Evolutionary conservation across 306 rosid genomes (phyloP).

Genomic region (Ormosia semicastrata): DNA sequence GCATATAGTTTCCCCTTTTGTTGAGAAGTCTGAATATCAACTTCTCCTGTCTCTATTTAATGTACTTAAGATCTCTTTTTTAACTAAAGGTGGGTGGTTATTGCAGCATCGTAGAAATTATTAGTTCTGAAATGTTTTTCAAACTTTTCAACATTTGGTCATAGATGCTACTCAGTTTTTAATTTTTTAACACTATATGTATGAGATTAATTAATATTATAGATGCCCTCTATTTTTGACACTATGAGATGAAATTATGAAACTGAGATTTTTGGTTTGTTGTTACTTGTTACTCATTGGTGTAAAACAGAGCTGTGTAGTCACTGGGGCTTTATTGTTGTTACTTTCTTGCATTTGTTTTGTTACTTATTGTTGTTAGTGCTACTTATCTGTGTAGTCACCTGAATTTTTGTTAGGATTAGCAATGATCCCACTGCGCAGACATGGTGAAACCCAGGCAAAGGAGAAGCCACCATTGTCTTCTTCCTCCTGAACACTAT

Average conservation of each 20-base stretch:
- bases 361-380: no score
- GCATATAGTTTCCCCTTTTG: not conserved
- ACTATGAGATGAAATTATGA: no score
- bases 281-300: no score
- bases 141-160: constrained; percentile 13
- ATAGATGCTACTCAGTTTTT: constrained; percentile 5
- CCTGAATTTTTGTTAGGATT: no score
- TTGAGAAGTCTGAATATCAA: not conserved
- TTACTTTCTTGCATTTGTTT: no score
- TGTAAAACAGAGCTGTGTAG: no score
- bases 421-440: not conserved
- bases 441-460: not conserved
- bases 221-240: no score
- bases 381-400: no score
- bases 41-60: not conserved
- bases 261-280: no score
- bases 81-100: not conserved
- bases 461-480: no score
- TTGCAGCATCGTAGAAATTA: not conserved
- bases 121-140: not conserved
- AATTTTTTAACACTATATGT: not conserved
- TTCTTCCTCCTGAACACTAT: not conserved
- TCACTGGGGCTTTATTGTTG: no score
- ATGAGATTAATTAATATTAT: no score
- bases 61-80: not conserved